Base-by-base conservation (phyloP, 2,329 filamentous ascomycete species). In the Xylariomycetidae sp. region DNA sequence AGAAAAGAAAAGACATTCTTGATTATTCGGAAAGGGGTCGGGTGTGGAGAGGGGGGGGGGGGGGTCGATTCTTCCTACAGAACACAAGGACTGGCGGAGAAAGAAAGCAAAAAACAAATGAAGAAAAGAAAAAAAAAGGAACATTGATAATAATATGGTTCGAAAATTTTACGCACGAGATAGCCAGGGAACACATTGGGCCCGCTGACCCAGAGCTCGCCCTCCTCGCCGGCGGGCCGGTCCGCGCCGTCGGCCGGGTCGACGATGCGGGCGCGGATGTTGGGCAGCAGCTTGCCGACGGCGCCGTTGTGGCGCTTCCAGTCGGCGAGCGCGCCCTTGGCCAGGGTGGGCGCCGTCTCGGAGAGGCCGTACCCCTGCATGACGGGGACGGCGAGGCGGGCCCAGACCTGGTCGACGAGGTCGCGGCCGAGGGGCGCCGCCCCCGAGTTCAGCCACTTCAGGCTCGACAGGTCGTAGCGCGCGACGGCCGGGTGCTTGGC, bases 351-450 rank as follows among this genome's bases (percentile, higher is more conserved):
- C 16, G 82, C 82, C 11, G 88, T 94, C 65, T 97, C 90, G 5
- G 81, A 88, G 5, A 97, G 71, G 0, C 90, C 90, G 54, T 95
- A 97, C 13, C 86, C 89, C 62, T 97, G 90, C 68, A 95, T 96
- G 40, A 95, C 79, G 3, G 82, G 82, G 14, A 94, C 70, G 32
- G 79, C 79, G 38, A 92, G 76, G 6, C 88, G 77, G 14, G 74
- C 61, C 67, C 86, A 85, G 3, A 92, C 76, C 7, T 78, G 74
- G 35, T 88, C 77, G 1, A 90, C 84, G 3, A 97, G 73, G 42
- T 95, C 88, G 19, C 70, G 67, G 0, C 87, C 90, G 25, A 96
- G 66, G 0, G 90, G 90, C 1, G 90, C 89, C 0, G 89, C 90
- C 16, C 86, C 90, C 1, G 79, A 89, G 61, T 88, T 92, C 68